Evolutionary conservation across 176 grass and related monocot species (phyloP), one percentile per base, ranked within the genome.

Genomic region (Elaeis guineensis): DNA sequence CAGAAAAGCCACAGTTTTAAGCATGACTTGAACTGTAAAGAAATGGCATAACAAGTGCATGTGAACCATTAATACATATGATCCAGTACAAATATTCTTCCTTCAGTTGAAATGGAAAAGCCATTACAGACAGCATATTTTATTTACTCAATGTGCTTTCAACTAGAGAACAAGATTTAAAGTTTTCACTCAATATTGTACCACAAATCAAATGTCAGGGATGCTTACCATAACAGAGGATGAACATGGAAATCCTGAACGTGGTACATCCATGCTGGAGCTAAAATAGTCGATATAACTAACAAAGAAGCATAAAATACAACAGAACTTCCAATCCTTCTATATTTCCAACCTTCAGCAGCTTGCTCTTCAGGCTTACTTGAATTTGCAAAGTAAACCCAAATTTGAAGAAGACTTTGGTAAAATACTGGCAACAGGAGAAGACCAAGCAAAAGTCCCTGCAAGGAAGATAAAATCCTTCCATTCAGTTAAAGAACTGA

Each of bases 371-470:
- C 63, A 72, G 52, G 80, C 26, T 72, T 87, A 17, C 20, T 71
- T 50, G 44, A 20, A 65, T 53, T 85, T 85, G 26, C 75, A 51
- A 63, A 75, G 52, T 61, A 75, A 81, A 54, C 11, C 81, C 76
- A 81, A 59, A 79, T 17, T 67, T 44, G 68, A 80, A 92, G 66
- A 59, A 53, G 66, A 55, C 58, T 63, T 78, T 86, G 86, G 84
- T 88, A 92, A 23, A 89, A 9, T 29, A 82, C 50, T 1, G 93
- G 93, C 52, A 98, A 71, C 70, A 98, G 67, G 51, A 98, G 74
- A 73, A 92, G 73, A 16, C 81, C 93, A 70, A 98, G 81, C 69
- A 96, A 75, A 74, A 87, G 4, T 22, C 92, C 92, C 87, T 89
- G 73, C 29, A 54, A 76, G 54, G 59, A 79, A 50, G 5, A 63